Evolutionary conservation across 305 asterid genomes (phyloP), one percentile per base, ranked within the genome.

Genomic region (Rubia tinctorum): DNA sequence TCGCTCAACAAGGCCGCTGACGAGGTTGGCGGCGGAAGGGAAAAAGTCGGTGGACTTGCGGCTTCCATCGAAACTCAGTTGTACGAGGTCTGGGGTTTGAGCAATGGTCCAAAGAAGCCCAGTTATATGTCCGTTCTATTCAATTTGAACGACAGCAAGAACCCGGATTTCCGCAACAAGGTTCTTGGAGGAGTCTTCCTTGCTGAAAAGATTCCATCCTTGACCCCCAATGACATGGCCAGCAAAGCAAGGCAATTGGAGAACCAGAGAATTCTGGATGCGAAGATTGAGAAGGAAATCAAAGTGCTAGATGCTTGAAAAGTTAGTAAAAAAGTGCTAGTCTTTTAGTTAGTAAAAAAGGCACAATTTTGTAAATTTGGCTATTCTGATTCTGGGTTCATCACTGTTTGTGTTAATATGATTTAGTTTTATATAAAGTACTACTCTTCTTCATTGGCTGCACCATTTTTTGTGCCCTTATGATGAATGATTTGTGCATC

Each of bases 361-460:
- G 39, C 39, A 34, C 39, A 34, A 34, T 34, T 34, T 34, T 34
- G 39, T 34, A 34, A 34, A 34, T 34, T 34, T 34, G 39, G 39
- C 39, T 34, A 34, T 34, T 34, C 39, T 34, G 39, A 34, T 34
- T 34, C 39, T 4, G 39, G 3, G 39, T 34, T 34, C 39, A 2
- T 4, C 39, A 4, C 39, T 34, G n/a, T n/a, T n/a, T n/a, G 39
- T 34, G 39, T 34, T 34, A 34, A 34, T 34, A 34, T 34, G 39
- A 34, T 34, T 34, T 34, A 34, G 39, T 34, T 34, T 65, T 94
- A 94, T 84, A 78, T 94, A 61, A 87, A 96, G 97, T 92, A 10
- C 60, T 55, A 76, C 66, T 18, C 47, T 72, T 78, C n/a, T 59
- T 30, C 74, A n/a, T 39, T 67, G 58, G 56, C 49, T 55, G 44